Evolutionary conservation across 495 filamentous ascomycete genomes (phyloP).

Genomic region (Daldinia grandis): DNA sequence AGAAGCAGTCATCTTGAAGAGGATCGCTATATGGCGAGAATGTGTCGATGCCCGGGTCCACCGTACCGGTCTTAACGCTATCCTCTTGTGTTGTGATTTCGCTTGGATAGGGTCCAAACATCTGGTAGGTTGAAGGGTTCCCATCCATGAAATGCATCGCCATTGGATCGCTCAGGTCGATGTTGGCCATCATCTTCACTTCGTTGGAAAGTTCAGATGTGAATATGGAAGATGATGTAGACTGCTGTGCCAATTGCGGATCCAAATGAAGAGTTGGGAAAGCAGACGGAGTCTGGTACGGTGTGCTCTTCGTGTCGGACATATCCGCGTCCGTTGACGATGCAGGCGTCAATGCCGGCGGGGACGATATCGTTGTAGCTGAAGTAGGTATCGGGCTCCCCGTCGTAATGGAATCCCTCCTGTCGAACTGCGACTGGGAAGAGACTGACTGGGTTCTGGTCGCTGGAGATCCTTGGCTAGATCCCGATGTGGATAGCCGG

Average conservation of each 20-base stretch:
- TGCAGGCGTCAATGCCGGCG: conserved; percentile 43
- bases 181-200: conserved; percentile 42
- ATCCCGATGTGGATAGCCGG: conserved; percentile 25
- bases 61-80: background rate
- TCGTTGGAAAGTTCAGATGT: conserved; percentile 46
- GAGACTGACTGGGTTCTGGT: conserved; percentile 33
- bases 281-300: conserved; percentile 33
- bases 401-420: conserved; percentile 16
- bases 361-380: conserved; percentile 21
- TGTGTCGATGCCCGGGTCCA: background rate
- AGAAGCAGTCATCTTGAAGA: conserved; percentile 10
- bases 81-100: conserved; percentile 4
- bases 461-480: conserved; percentile 21
- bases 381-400: conserved; percentile 18
- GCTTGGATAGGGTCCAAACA: conserved; percentile 23
- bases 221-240: conserved; percentile 36
- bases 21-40: conserved; percentile 4
- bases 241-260: conserved; percentile 34
- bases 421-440: conserved; percentile 24
- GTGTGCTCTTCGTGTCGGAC: conserved; percentile 24
- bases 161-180: conserved; percentile 42
- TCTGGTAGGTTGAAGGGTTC: conserved; percentile 13
- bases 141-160: conserved; percentile 34
- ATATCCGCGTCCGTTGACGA: conserved; percentile 29
- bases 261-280: conserved; percentile 29